These are phyloP conservation scores for Solanum okadae DNA, from an alignment of 257 asterid genomes.

Conservation along the genomic window DNA sequence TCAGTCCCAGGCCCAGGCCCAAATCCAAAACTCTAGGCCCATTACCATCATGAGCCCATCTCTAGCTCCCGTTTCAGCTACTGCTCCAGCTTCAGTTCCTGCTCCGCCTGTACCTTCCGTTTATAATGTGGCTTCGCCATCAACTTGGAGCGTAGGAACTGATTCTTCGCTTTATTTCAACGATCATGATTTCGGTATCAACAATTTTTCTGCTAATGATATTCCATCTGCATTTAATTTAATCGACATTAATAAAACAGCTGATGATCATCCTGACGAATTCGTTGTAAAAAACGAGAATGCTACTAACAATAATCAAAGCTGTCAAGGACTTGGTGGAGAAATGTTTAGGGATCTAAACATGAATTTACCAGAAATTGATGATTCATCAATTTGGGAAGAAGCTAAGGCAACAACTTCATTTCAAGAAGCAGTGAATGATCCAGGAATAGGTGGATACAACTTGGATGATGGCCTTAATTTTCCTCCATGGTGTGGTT, in stretches of 20 bases:
- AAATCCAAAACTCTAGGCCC: neutral
- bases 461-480: neutral
- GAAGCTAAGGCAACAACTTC: conserved; percentile 15
- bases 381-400: conserved; percentile 23
- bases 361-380: conserved; percentile 16
- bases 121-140: neutral
- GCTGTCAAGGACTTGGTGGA: neutral
- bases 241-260: neutral
- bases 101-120: neutral
- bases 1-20: neutral
- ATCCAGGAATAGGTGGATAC: neutral
- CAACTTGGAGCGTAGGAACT: neutral
- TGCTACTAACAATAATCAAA: neutral
- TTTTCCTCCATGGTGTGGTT: neutral
- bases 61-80: neutral
- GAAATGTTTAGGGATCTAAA: conserved; percentile 5
- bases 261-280: neutral
- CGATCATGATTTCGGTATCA: neutral
- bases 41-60: neutral
- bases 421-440: neutral
- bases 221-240: neutral
- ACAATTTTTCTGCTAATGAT: neutral
- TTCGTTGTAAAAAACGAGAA: neutral
- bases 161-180: neutral
- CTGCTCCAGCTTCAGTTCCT: neutral